Conservation (phyloP, 2,329 filamentous ascomycete species). For the Myriangium duriaei region DNA sequence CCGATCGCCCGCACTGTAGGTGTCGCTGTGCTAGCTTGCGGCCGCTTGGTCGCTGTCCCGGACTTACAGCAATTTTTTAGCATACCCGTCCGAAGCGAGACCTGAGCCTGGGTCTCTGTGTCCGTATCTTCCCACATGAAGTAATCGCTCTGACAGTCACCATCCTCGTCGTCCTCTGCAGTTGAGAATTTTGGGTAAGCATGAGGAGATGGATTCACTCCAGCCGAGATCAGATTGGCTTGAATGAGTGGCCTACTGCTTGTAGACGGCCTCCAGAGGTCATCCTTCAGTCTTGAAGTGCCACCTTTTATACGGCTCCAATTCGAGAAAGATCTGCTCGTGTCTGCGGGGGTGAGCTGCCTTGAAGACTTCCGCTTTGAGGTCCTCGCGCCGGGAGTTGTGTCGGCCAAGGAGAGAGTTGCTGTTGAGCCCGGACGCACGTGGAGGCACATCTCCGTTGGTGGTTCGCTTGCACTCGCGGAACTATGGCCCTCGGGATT, state of each 20-base stretch:
- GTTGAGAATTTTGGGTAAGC: neutral
- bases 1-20: no score
- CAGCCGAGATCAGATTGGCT: neutral
- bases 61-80: no score
- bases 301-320: constrained; percentile 35
- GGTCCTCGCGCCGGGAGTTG: no score
- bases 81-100: constrained; percentile 3
- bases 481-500: no score
- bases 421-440: no score
- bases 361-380: no score
- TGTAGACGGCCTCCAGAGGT: constrained; percentile 14
- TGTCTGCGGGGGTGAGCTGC: neutral
- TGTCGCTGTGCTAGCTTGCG: no score
- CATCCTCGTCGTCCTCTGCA: neutral
- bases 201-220: neutral
- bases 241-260: neutral
- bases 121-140: neutral
- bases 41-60: no score
- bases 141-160: constrained; percentile 1
- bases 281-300: constrained; percentile 23
- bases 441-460: no score
- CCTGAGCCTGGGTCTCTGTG: neutral
- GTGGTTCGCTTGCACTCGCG: no score
- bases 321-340: constrained; percentile 17
- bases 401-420: no score